Conservation (phyloP, 2,329 filamentous ascomycete species). For the Teratosphaeria pseudoeucalypti region DNA sequence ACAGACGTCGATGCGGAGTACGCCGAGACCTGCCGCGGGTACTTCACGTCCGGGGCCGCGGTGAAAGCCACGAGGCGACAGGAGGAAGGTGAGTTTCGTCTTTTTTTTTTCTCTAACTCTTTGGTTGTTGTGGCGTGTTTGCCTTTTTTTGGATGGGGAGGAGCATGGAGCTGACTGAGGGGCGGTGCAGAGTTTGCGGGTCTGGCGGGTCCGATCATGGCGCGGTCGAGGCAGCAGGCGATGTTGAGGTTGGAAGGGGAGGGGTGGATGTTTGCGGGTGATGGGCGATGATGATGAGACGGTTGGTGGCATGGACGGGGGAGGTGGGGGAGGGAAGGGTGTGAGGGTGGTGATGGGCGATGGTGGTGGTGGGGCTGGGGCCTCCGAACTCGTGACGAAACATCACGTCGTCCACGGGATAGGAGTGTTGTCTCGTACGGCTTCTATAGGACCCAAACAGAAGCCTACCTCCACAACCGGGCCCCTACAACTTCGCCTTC, state of each 20-base stretch:
- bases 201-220: slow-evolving; percentile 12
- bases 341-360: too few relatives aligned
- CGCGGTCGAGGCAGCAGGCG: slow-evolving; percentile 13
- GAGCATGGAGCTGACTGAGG: slow-evolving; percentile 1
- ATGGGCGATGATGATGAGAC: neutral
- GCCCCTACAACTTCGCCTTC: slow-evolving; percentile 3
- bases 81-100: slow-evolving; percentile 15
- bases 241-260: slow-evolving; percentile 18
- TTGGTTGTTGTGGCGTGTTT: too few relatives aligned
- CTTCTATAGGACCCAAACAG: too few relatives aligned
- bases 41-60: slow-evolving; percentile 18
- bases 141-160: neutral
- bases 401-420: too few relatives aligned
- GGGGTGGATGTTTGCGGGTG: slow-evolving; percentile 18
- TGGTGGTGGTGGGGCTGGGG: too few relatives aligned
- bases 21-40: slow-evolving; percentile 13
- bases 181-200: slow-evolving; percentile 15
- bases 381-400: too few relatives aligned
- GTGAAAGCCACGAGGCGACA: slow-evolving; percentile 12
- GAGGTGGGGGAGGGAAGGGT: too few relatives aligned
- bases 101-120: neutral
- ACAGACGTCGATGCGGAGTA: slow-evolving; percentile 14
- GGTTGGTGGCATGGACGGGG: too few relatives aligned
- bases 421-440: too few relatives aligned
- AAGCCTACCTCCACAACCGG: neutral